Conservation (phyloP, 2,329 filamentous ascomycete species). For the Allantophomopsis cytisporea region DNA sequence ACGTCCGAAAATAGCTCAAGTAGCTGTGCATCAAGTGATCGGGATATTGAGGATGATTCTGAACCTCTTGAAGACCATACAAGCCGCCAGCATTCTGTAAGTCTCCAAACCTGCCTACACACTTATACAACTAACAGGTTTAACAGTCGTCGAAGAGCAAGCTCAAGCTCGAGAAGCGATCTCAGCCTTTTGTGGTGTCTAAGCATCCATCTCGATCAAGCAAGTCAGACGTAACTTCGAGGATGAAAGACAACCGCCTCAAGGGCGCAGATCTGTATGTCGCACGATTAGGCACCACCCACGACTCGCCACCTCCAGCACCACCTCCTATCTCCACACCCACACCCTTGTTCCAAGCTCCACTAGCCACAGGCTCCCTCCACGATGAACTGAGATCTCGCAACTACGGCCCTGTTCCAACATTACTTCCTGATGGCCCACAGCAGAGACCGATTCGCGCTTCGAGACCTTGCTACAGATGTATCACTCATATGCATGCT, state of each 20-base stretch:
- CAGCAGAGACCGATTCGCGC: slow-evolving; percentile 3
- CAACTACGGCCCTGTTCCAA: neutral
- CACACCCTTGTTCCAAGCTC: neutral
- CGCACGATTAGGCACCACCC: slow-evolving; percentile 22
- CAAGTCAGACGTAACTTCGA: slow-evolving; percentile 18
- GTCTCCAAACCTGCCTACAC: too few relatives aligned
- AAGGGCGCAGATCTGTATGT: slow-evolving; percentile 37
- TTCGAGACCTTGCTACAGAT: slow-evolving; percentile 36
- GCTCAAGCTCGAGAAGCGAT: too few relatives aligned
- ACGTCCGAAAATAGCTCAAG: too few relatives aligned
- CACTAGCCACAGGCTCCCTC: slow-evolving; percentile 20
- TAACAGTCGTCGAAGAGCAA: too few relatives aligned
- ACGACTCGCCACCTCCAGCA: neutral
- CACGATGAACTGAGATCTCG: slow-evolving; percentile 28
- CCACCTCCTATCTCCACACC: slow-evolving; percentile 1
- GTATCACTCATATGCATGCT: slow-evolving; percentile 34
- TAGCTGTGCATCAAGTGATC: too few relatives aligned
- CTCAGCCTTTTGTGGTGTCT: too few relatives aligned
- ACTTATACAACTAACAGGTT: too few relatives aligned
- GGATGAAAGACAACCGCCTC: slow-evolving; percentile 30
- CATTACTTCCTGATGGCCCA: neutral
- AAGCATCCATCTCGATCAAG: slow-evolving; percentile 3
- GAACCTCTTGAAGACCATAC: too few relatives aligned
- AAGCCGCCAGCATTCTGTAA: too few relatives aligned
- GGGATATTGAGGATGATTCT: too few relatives aligned